Base-by-base conservation (phyloP, 345 rosid species). In the Hevea brasiliensis region DNA sequence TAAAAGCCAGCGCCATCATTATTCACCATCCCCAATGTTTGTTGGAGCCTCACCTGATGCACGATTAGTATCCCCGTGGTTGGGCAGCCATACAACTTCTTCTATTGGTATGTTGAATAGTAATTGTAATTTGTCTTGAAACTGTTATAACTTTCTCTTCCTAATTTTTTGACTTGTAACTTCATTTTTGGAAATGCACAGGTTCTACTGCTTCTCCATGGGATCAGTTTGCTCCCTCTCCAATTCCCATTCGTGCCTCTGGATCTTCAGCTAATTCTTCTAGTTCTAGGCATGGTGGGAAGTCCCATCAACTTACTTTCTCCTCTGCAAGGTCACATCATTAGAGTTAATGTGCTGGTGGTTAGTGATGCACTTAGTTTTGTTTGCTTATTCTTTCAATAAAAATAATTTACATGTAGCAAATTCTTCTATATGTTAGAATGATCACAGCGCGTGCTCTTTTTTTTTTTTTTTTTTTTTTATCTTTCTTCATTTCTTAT, bases 31-130 rank as follows among this genome's bases (percentile, higher is more conserved):
- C 32, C 99, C 99, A 23, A 91, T 95, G 98, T 78, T 88, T 41
- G 71, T 87, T 75, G 97, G 96, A 67, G 88, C 87, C 54, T 95
- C 99, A 48, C 99, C 99, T 74, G 99, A 95, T 85, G 97, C 96
- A 71, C 89, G 98, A 77, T 79, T 95, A 77, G 89, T 90, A 79
- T 95, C 99, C 70, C 98, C 99, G 26, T 91, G 97, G 97, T 71
- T 85, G 83, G 88, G 82, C 59, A 84, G 82, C 63, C 81, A 77
- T 56, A 91, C 98, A 35, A 94, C 98, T 74, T 88, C 66, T 54
- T 86, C 89, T 57, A 71, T 76, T 68, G 89, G 98, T 91, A 85
- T 74, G 86, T 41, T 72, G 65, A 72, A 68, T 53, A 47, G 48
- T 51, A 35, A 41, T 41, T 73, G 13, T 66, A 21, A 53, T 70